Evolutionary conservation across 441 rosid species (phyloP).

Genomic region (Pelargonium australe): DNA sequence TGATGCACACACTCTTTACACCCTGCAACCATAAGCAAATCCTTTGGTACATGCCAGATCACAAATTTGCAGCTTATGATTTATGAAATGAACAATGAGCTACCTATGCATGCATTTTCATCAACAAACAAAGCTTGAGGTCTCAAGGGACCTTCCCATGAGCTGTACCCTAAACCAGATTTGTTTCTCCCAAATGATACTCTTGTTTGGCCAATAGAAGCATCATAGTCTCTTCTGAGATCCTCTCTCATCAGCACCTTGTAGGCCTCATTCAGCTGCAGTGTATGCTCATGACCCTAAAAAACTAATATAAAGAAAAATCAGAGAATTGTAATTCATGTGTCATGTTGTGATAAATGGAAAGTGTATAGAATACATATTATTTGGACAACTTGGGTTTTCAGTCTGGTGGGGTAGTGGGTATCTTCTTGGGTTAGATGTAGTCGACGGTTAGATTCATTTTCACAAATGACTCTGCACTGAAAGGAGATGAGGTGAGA

Average conservation of each 20-base stretch:
- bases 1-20: conserved; percentile 57
- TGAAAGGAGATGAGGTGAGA: no score
- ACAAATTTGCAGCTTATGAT: background rate
- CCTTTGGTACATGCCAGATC: background rate
- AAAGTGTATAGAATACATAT: no score
- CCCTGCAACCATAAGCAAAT: conserved; percentile 29
- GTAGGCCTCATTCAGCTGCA: conserved; percentile 53
- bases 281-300: conserved; percentile 45
- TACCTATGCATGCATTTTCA: conserved; percentile 59
- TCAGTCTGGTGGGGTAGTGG: no score
- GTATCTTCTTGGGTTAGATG: no score
- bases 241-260: conserved; percentile 39
- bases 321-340: no score
- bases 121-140: conserved; percentile 54
- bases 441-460: no score
- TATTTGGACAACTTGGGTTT: no score
- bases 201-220: conserved; percentile 33
- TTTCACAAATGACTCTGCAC: no score
- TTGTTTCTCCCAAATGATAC: conserved; percentile 18
- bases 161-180: conserved; percentile 32
- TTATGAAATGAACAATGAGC: background rate
- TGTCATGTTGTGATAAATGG: no score
- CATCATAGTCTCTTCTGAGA: conserved; percentile 39
- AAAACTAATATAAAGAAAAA: background rate
- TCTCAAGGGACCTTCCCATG: conserved; percentile 52